Percentiles rank a stretch among this genome's conserved stretches.
These are phyloP conservation scores for Komagataella mondaviorum DNA, from an alignment of 805 yeast species.

Conservation along the genomic window DNA sequence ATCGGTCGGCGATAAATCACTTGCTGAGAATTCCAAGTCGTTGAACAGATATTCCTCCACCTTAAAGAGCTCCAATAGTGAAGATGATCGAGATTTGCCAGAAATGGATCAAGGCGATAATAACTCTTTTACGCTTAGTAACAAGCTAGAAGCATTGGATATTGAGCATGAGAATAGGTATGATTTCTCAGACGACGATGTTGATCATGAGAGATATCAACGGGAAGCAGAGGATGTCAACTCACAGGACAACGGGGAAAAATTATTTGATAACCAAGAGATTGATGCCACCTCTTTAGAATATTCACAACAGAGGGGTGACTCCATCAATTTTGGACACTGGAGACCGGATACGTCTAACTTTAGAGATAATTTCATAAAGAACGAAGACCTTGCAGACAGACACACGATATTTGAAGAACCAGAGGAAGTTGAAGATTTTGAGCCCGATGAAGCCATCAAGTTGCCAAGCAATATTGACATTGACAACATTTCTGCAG, in stretches of 20 bases:
- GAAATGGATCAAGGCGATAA: background rate
- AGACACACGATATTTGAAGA: constrained; percentile 14
- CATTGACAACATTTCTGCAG: background rate
- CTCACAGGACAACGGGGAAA: background rate
- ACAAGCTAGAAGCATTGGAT: background rate
- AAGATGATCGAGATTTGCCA: background rate
- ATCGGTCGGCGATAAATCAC: background rate
- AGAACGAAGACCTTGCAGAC: constrained; percentile 25
- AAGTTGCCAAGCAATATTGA: background rate
- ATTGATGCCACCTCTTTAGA: background rate
- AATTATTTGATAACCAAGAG: background rate
- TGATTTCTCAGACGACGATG: background rate
- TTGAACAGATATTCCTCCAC: constrained; percentile 1
- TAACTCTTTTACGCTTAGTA: background rate
- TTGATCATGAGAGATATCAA: background rate
- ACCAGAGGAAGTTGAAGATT: constrained; percentile 11
- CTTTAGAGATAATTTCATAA: constrained; percentile 34
- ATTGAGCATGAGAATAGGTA: background rate
- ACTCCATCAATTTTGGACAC: constrained; percentile 30
- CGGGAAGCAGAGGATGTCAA: background rate
- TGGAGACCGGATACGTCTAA: constrained; percentile 49
- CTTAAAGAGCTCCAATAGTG: background rate
- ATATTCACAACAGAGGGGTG: constrained; percentile 12
- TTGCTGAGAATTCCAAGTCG: constrained; percentile 2
- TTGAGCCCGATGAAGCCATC: constrained; percentile 5